Conservation (phyloP, 805 yeast species). For the Candida jianshihensis region DNA sequence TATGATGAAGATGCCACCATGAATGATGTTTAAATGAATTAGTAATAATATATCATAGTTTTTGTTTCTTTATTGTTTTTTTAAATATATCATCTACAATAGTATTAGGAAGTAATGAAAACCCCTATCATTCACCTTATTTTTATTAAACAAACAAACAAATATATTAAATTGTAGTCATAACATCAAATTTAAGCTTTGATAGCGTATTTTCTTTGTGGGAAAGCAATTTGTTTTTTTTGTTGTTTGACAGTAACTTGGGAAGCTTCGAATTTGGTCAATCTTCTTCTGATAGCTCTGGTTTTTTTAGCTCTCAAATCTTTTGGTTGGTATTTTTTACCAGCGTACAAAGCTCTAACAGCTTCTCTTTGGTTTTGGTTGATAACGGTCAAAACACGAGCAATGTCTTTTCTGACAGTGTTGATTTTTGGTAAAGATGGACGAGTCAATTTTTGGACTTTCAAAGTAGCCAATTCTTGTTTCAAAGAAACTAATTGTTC, state of each 20-base stretch:
- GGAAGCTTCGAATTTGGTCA: constrained; percentile 80
- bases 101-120: constrained; percentile 4
- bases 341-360: constrained; percentile 91
- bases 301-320: constrained; percentile 99
- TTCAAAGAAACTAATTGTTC: constrained; percentile 90
- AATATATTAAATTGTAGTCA: constrained; percentile 5
- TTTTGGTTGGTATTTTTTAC: constrained; percentile 95
- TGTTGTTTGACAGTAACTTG: constrained; percentile 80
- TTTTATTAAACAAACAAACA: constrained; percentile 13
- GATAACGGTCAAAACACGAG: constrained; percentile 95
- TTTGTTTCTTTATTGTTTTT: not conserved
- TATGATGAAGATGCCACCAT: constrained; percentile 15
- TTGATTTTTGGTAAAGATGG: constrained; percentile 94
- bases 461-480: constrained; percentile 92
- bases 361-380: constrained; percentile 94
- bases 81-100: not conserved
- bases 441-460: constrained; percentile 90
- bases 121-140: constrained; percentile 22
- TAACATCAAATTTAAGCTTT: constrained; percentile 64
- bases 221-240: constrained; percentile 93
- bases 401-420: constrained; percentile 97
- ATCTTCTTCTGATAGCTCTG: constrained; percentile 98
- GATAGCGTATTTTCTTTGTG: constrained; percentile 97
- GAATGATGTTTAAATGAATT: constrained; percentile 12
- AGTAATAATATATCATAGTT: not conserved